A percentile compares a stretch with the other conserved stretches of the same genome.
Evolutionary conservation across 2,329 filamentous ascomycete genomes (phyloP).

Genomic region (Xenosphaeropsis pyriputrescens): DNA sequence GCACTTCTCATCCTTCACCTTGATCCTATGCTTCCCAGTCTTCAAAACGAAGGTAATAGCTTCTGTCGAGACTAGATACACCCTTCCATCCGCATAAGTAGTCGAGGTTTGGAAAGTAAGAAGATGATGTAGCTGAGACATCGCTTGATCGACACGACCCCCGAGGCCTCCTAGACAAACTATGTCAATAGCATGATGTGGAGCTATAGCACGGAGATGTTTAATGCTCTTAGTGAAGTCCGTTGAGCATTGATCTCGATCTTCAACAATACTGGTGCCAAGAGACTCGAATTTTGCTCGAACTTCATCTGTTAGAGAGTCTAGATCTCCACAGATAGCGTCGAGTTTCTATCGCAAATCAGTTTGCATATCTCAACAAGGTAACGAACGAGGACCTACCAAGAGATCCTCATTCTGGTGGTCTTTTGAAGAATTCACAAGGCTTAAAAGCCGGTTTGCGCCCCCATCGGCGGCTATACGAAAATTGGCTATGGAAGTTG

Average conservation of each 20-base stretch:
- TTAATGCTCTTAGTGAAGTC: conserved; percentile 77
- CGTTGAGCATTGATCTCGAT: conserved; percentile 74
- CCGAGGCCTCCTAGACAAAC: conserved; percentile 73
- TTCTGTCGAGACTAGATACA: conserved; percentile 72
- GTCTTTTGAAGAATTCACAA: conserved; percentile 21
- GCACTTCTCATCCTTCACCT: conserved; percentile 27
- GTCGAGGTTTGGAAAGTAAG: conserved; percentile 39
- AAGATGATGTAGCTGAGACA: conserved; percentile 80
- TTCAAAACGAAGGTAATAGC: conserved; percentile 75
- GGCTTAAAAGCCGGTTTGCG: conserved; percentile 57
- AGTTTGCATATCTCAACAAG: too few relatives aligned
- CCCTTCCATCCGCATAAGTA: conserved; percentile 32
- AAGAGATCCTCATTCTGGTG: conserved; percentile 9
- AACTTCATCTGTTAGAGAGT: conserved; percentile 56
- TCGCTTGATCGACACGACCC: conserved; percentile 82
- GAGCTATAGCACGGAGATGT: conserved; percentile 32
- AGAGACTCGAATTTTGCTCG: conserved; percentile 28
- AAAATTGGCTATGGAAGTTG: conserved; percentile 35
- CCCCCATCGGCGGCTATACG: conserved; percentile 83
- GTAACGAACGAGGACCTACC: conserved; percentile 20
- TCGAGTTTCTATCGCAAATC: conserved; percentile 34
- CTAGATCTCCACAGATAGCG: conserved; percentile 78
- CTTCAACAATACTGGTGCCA: conserved; percentile 47
- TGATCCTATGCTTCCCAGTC: conserved; percentile 50
- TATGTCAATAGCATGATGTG: conserved; percentile 36